phyloP scores from a whole-genome alignment of 805 yeast genomes.

The Komagataella kurtzmanii region DNA sequence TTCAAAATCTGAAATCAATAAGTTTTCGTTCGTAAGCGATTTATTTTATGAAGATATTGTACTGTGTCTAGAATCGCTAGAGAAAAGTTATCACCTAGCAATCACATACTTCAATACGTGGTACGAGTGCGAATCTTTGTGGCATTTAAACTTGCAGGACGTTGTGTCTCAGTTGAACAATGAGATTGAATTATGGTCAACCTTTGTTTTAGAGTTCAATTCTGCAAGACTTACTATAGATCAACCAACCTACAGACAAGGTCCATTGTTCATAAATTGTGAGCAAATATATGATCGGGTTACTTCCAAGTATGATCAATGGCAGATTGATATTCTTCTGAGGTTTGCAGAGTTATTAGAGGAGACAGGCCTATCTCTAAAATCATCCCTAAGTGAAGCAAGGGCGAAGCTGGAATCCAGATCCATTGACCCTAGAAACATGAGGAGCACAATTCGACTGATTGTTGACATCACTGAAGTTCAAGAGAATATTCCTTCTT shows the following conservation, averaged over 20 bases:
- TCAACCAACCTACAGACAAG: not conserved
- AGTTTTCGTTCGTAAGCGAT: not conserved
- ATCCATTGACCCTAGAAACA: constrained; percentile 21
- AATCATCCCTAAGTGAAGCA: constrained; percentile 16
- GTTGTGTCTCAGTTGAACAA: constrained; percentile 20
- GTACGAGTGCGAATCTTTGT: constrained; percentile 40
- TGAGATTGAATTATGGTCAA: constrained; percentile 33
- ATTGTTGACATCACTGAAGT: constrained; percentile 23
- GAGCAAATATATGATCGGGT: not conserved
- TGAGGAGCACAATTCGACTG: constrained; percentile 21
- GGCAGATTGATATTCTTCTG: constrained; percentile 34
- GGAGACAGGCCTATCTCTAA: constrained; percentile 15
- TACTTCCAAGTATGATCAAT: constrained; percentile 33
- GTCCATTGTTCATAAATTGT: not conserved
- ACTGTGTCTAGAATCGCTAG: constrained; percentile 16
- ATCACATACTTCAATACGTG: constrained; percentile 31
- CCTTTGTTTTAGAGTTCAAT: constrained; percentile 24
- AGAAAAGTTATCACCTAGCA: constrained; percentile 17
- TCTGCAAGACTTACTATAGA: not conserved
- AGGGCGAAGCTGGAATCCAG: constrained; percentile 23
- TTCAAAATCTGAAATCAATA: not conserved
- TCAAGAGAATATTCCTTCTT: constrained; percentile 8
- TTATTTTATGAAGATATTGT: constrained; percentile 7
- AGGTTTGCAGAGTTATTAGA: constrained; percentile 26
- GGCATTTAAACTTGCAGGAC: constrained; percentile 38